These are phyloP conservation scores for Tolypocladium sp. DNA, from an alignment of 2,329 filamentous ascomycete genomes.

Conservation along the genomic window DNA sequence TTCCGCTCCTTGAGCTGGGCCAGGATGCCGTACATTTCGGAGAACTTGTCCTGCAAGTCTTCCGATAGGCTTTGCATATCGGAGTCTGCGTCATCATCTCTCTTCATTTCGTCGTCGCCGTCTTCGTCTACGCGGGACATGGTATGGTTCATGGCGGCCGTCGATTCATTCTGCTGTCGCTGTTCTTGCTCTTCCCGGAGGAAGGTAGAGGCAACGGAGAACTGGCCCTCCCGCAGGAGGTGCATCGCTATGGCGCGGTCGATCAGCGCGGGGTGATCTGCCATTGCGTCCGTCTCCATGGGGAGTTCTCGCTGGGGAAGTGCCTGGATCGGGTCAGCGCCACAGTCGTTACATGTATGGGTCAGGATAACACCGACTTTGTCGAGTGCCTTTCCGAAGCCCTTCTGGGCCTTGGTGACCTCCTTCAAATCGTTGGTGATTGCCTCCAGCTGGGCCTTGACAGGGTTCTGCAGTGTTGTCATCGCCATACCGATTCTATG, in stretches of 20 bases:
- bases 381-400: slow-evolving; percentile 78
- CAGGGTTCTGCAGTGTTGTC: slow-evolving; percentile 75
- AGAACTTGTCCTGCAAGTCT: slow-evolving; percentile 71
- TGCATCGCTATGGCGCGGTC: slow-evolving; percentile 97
- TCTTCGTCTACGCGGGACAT: slow-evolving; percentile 18
- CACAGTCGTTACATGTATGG: not conserved
- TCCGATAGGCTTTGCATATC: slow-evolving; percentile 18
- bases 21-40: slow-evolving; percentile 85
- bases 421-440: slow-evolving; percentile 77
- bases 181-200: slow-evolving; percentile 56
- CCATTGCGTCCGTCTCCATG: slow-evolving; percentile 72
- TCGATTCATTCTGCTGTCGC: slow-evolving; percentile 9
- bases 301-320: slow-evolving; percentile 52
- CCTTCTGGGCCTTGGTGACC: slow-evolving; percentile 71
- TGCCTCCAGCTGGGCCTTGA: slow-evolving; percentile 71
- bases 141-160: slow-evolving; percentile 6
- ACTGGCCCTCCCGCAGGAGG: slow-evolving; percentile 87
- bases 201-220: slow-evolving; percentile 78
- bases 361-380: slow-evolving; percentile 43
- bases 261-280: slow-evolving; percentile 65
- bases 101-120: slow-evolving; percentile 22
- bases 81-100: slow-evolving; percentile 13
- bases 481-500: slow-evolving; percentile 64
- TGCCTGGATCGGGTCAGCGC: slow-evolving; percentile 18
- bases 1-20: slow-evolving; percentile 67